Evolutionary conservation across 164 flowering plant genomes (phyloP), one percentile per base, ranked within the genome.

Genomic region (Akebia trifoliata): DNA sequence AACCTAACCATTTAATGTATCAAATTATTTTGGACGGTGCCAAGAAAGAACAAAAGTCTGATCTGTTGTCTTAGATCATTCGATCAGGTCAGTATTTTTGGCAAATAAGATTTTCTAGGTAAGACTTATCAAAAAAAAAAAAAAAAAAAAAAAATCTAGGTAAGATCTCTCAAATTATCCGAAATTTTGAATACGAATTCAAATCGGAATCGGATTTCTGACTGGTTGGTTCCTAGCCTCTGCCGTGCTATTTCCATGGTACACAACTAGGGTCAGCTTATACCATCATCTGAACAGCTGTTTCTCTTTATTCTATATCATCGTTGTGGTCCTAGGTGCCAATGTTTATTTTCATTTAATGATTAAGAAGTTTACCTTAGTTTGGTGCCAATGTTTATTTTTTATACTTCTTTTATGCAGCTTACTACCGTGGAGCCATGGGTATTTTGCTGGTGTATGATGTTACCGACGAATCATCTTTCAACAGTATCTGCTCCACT

Each of bases 371-470:
- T 34, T 51, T 20, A 22, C n/a, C n/a, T n/a, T n/a, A n/a, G n/a
- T n/a, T n/a, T n/a, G n/a, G n/a, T n/a, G n/a, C n/a, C n/a, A n/a
- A n/a, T n/a, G n/a, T n/a, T n/a, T n/a, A n/a, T n/a, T n/a, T n/a
- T n/a, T n/a, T n/a, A n/a, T n/a, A n/a, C 30, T 56, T 56, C 38
- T 42, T 43, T 68, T 42, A 37, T 74, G 77, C 90, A 85, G 90
- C 96, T 64, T 85, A 88, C 59, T 86, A 88, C 61, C 88, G 96
- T 11, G 93, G 93, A 65, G 96, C 93, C 45, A 88, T 88, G 96
- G 93, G 96, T 35, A 89, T 89, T 61, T 75, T 89, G 75, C 81
- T 86, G 45, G 90, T 86, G 56, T 86, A 86, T 49, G 94, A 89
- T 70, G 91, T 89, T 22, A 86, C 93, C 4, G 94, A 86, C 31